These are phyloP conservation scores for Pestalotiopsis fici DNA, from an alignment of 2,329 filamentous ascomycete genomes.

Conservation along the genomic window DNA sequence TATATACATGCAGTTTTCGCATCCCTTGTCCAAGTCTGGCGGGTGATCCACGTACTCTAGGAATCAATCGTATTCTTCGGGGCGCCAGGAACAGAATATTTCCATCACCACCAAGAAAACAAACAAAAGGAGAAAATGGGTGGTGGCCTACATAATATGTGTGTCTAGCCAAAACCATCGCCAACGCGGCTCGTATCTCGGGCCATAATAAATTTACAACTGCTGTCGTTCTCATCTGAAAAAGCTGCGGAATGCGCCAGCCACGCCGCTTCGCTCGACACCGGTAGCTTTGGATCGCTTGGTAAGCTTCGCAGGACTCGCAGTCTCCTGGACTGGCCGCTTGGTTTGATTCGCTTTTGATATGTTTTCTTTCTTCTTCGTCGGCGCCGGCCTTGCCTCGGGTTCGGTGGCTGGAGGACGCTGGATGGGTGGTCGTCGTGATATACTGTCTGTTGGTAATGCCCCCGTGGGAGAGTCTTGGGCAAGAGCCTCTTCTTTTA, in stretches of 20 bases:
- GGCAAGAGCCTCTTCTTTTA: slow-evolving; percentile 15
- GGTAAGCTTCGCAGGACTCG: slow-evolving; percentile 27
- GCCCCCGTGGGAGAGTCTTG: slow-evolving; percentile 17
- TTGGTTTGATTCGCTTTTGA: slow-evolving; percentile 15
- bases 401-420: slow-evolving; percentile 16
- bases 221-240: slow-evolving; percentile 36
- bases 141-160: not conserved
- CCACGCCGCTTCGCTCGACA: slow-evolving; percentile 37
- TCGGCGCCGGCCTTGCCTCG: slow-evolving; percentile 19
- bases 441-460: slow-evolving; percentile 13
- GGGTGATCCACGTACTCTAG: not conserved
- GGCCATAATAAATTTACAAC: not conserved
- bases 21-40: not conserved
- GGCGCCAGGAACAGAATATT: not conserved
- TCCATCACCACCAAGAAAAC: not conserved
- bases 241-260: slow-evolving; percentile 43
- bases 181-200: not conserved
- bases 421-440: not conserved
- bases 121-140: not conserved
- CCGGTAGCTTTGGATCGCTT: slow-evolving; percentile 37
- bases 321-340: slow-evolving; percentile 19
- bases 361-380: slow-evolving; percentile 28
- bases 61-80: not conserved
- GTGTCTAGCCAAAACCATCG: slow-evolving; percentile 5
- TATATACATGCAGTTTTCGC: not conserved